Evolutionary conservation across 2,329 filamentous ascomycete species (phyloP).

Genomic region (Pseudogymnoascus sp.): DNA sequence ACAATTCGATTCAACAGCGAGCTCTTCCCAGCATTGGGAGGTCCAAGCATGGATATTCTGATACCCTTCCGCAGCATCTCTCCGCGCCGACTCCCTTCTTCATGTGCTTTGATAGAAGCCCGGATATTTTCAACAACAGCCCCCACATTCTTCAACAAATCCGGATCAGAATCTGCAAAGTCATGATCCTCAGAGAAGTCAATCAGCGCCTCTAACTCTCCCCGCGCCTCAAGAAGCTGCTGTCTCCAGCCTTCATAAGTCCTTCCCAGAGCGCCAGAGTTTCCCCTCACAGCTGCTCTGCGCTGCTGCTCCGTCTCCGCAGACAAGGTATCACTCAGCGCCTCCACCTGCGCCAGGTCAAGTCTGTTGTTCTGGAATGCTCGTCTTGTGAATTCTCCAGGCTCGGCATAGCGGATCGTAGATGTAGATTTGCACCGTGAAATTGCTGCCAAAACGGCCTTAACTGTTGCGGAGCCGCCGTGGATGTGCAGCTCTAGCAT

Average conservation of each 20-base stretch:
- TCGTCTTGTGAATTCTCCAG: slow-evolving; percentile 89
- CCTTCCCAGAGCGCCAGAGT: slow-evolving; percentile 60
- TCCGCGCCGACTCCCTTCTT: slow-evolving; percentile 70
- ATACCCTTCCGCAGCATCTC: slow-evolving; percentile 84
- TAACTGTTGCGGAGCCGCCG: slow-evolving; percentile 81
- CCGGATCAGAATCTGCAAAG: slow-evolving; percentile 78
- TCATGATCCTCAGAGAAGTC: slow-evolving; percentile 98
- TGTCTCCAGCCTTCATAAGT: slow-evolving; percentile 80
- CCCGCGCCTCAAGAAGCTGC: slow-evolving; percentile 71
- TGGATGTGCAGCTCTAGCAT: slow-evolving; percentile 92
- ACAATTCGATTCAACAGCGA: slow-evolving; percentile 87
- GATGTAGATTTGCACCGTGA: slow-evolving; percentile 33
- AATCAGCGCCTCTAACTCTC: slow-evolving; percentile 89
- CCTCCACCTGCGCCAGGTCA: slow-evolving; percentile 76
- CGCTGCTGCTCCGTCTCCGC: slow-evolving; percentile 90
- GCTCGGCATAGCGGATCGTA: slow-evolving; percentile 76
- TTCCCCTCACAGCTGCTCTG: slow-evolving; percentile 73
- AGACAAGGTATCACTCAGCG: slow-evolving; percentile 55
- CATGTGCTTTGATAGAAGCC: slow-evolving; percentile 59
- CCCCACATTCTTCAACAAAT: slow-evolving; percentile 65
- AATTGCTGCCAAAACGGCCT: slow-evolving; percentile 76
- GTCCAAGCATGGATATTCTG: slow-evolving; percentile 76
- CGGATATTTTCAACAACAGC: slow-evolving; percentile 57
- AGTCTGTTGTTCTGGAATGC: slow-evolving; percentile 84
- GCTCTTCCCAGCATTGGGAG: slow-evolving; percentile 92